phyloP scores from a whole-genome alignment of 169 alveolate species.

The Plasmodium malariae region DNA sequence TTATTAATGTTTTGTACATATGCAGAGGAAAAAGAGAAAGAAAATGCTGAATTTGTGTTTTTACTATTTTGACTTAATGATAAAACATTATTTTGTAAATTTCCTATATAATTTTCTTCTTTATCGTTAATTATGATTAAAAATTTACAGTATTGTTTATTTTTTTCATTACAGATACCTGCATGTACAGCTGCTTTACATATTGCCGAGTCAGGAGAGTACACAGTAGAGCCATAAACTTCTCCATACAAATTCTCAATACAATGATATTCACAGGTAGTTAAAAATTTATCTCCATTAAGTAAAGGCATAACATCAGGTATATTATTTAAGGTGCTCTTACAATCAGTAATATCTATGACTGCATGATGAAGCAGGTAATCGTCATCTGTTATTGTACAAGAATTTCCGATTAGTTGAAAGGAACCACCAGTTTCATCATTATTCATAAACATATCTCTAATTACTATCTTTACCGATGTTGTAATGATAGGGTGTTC shows the following conservation, averaged over 20 bases:
- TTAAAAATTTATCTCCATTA: constrained; percentile 74
- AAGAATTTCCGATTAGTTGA: constrained; percentile 80
- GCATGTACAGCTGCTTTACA: constrained; percentile 68
- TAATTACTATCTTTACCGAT: constrained; percentile 76
- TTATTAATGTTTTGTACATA: background rate
- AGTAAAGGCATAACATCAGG: constrained; percentile 70
- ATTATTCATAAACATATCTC: constrained; percentile 73
- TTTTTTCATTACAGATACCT: constrained; percentile 19
- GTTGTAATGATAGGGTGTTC: constrained; percentile 79
- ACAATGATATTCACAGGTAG: constrained; percentile 75
- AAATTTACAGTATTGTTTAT: constrained; percentile 21
- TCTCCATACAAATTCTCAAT: constrained; percentile 23
- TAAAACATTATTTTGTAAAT: constrained; percentile 41
- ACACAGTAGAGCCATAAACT: constrained; percentile 51
- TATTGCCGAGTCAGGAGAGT: constrained; percentile 38
- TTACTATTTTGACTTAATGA: constrained; percentile 19
- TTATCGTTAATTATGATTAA: constrained; percentile 8
- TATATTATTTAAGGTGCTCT: constrained; percentile 38
- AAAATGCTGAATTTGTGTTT: background rate
- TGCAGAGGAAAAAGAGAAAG: constrained; percentile 22
- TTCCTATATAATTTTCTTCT: constrained; percentile 23
- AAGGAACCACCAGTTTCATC: constrained; percentile 84
- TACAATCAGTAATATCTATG: constrained; percentile 75
- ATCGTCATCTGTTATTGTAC: constrained; percentile 21
- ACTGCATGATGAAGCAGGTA: constrained; percentile 25